Evolutionary conservation across 1,139 yeast species (phyloP), one percentile per base, ranked within the genome.

Genomic region (Taphrina betulina): DNA sequence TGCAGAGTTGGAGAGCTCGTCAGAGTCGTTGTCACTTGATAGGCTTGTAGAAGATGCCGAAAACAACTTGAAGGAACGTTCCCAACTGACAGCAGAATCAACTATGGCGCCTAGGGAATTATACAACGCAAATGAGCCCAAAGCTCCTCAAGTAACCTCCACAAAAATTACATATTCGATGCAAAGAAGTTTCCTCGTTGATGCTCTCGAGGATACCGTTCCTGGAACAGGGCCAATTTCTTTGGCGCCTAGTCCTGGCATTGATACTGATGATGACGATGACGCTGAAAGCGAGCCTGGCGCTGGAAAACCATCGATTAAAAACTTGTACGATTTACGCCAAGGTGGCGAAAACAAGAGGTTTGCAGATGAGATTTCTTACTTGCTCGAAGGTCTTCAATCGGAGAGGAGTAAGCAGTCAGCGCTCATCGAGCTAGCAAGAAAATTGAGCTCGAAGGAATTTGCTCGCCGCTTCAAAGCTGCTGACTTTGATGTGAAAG

Each of bases 311-410:
- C 22, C 26, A 8, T 22, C 17, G 26, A 43, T 64, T 26, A 63
- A 63, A 37, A 64, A 65, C 19, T 61, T 66, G 31, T 66, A 69
- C 19, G 72, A 71, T 22, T 63, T 73, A n/a, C 65, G 72, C n/a
- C 71, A 70, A 16, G 69, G 69, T 42, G 76, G 76, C 1, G 65
- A 64, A n/a, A 68, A 66, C 52, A 64, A 71, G 1, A 68, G 69
- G 37, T 66, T 65, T 36, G 52, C 61, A 1, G 72, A 71, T 48
- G 75, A 72, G 24, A 61, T 71, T 45, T 70, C 66, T 48, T 72
- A 71, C 51, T 60, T 72, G 14, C 56, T 72, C 23, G 76, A 72
- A n/a, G 74, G 75, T 0, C 61, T 73, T 5, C 54, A 62, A 12
- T 4, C 44, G 24, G 41, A 17, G 7, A 22, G 40, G 26, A 50